Evolutionary conservation across 768 basidiomycete genomes (phyloP), one percentile per base, ranked within the genome.

Genomic region (Tylopilus sp.): DNA sequence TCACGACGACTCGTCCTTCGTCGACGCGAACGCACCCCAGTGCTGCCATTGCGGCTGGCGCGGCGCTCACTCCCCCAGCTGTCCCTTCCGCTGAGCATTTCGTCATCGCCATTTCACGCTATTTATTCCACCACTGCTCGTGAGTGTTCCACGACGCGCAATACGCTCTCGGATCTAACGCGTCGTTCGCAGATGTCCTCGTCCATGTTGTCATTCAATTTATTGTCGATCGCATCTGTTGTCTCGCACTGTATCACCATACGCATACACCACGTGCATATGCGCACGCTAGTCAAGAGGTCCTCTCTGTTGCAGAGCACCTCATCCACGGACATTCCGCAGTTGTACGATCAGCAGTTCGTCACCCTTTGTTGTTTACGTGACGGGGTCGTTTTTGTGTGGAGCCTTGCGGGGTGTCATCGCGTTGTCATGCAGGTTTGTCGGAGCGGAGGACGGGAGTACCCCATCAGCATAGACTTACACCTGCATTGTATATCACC

Each of bases 11-110:
- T 56, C 69, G 55, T 56, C 71, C 45, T 64, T 72, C 31, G 66
- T 75, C 48, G 72, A 81, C 73, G 73, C 76, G 61, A 82, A 78
- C 73, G 75, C 81, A n/a, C 85, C 87, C 54, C 85, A 87, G 67
- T 89, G 87, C 73, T 87, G 85, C 76, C 85, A 87, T 67, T 89
- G 87, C 57, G 85, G 85, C 60, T 85, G 76, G 76, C 82, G 86
- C 61, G 85, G 85, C 34, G 64, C 73, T 16, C 78, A 79, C 57
- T 67, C 81, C 25, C 79, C 82, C 31, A 76, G 73, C 63, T 87
- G 86, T 75, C 84, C 84, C 38, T 85, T 86, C 82, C 80, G 75
- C 65, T 81, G 68, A 75, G 56, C 64, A 65, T 51, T 6, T 43
- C 42, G 36, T 52, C 22, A 40, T 46, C 46, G 40, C 36, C 54